Conservation (phyloP, 2,329 filamentous ascomycete species). For the Thielaviopsis euricoi region DNA sequence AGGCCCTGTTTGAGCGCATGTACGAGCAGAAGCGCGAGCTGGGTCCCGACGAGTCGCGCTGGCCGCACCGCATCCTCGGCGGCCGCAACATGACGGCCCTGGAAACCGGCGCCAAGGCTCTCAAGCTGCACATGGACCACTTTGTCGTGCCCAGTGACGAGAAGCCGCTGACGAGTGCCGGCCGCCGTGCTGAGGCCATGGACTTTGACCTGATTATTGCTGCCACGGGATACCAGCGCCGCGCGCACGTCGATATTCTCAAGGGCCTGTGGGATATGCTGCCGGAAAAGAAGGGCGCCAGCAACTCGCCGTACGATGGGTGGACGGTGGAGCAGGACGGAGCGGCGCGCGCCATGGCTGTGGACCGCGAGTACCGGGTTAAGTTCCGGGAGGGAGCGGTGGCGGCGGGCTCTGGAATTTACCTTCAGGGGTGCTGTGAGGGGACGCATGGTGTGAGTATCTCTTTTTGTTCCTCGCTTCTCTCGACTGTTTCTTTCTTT, state of each 20-base stretch:
- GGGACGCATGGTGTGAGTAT: constrained; percentile 71
- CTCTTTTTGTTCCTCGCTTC: not conserved
- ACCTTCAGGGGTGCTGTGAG: constrained; percentile 90
- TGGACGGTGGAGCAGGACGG: constrained; percentile 25
- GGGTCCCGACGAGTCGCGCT: constrained; percentile 49
- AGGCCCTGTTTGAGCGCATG: constrained; percentile 72
- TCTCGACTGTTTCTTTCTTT: too few species aligned
- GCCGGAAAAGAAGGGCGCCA: constrained; percentile 27
- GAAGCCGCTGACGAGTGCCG: constrained; percentile 26
- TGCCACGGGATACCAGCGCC: constrained; percentile 71
- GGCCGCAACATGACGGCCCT: constrained; percentile 49
- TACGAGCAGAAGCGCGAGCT: constrained; percentile 69
- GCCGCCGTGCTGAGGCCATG: constrained; percentile 36
- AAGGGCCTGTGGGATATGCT: constrained; percentile 48
- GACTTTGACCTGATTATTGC: constrained; percentile 71
- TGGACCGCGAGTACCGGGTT: constrained; percentile 65
- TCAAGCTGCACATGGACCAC: constrained; percentile 39
- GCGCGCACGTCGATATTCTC: constrained; percentile 64
- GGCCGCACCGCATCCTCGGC: constrained; percentile 68
- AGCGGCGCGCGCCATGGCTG: constrained; percentile 29
- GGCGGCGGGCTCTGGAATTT: constrained; percentile 59
- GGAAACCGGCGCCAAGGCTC: constrained; percentile 28
- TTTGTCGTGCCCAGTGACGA: constrained; percentile 6
- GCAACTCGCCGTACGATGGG: constrained; percentile 19
- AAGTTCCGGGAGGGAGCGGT: constrained; percentile 53